Evolutionary conservation across 169 alveolate genomes (phyloP), one percentile per base, ranked within the genome.

Genomic region (Plasmodium coatneyi): DNA sequence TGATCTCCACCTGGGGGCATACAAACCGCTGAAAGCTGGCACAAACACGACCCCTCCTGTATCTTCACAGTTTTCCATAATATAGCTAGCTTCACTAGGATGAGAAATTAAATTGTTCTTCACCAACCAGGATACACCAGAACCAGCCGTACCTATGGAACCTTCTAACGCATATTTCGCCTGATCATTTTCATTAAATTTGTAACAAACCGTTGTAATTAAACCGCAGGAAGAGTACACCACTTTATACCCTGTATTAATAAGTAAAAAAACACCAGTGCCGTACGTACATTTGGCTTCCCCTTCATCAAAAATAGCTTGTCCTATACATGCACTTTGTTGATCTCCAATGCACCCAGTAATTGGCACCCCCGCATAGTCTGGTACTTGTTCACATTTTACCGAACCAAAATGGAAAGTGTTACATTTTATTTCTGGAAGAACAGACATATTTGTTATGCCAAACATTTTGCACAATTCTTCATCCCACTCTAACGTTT

Each of bases 1-100:
- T n/a, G 96, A 92, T 34, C 97, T 90, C 99, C 99, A 98, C 84
- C 98, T 96, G n/a, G 99, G 99, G 22, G 99, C 98, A 83, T 96
- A 98, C 34, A 98, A 93, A 6, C 99, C 99, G 71, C 97, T 94
- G 82, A 98, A 98, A 14, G 99, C 98, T 28, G 99, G 99, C 14
- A 98, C 99, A 84, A 98, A 97, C 34, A 95, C 97, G 28, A 98
- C 99, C 0, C 99, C 99, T 3, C 98, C 99, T 41, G 98, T 95
- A 83, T 97, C 97, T 56, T 91, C 92, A 41, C 96, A 97, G 12
- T 95, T 84, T 25, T 76, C 92, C 56, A 96, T 84, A 66, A 94
- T 84, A 39, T 84, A 95, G 92, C 96, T 97, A 56, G 96, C 94
- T 66, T 96, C 98, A 22, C 92, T 79, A 4, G 97, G 97, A 32